These are phyloP conservation scores for Aulographum hederae DNA, from an alignment of 2,329 filamentous ascomycete species.

Conservation along the genomic window DNA sequence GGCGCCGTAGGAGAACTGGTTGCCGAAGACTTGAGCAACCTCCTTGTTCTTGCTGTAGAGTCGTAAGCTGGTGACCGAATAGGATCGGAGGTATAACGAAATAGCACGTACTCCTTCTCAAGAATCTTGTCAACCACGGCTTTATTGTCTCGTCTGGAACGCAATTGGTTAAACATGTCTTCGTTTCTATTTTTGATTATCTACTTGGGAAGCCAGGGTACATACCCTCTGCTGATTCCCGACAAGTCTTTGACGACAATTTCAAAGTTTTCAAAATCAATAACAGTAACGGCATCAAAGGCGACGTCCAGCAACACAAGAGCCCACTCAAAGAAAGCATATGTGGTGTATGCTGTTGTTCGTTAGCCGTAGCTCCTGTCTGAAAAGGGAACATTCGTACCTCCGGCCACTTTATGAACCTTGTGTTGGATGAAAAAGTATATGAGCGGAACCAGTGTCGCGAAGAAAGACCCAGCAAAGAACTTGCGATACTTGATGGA, in stretches of 20 bases:
- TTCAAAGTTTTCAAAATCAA: slow-evolving; percentile 84
- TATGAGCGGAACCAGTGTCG: slow-evolving; percentile 70
- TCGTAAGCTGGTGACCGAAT: neutral
- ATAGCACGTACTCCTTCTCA: slow-evolving; percentile 55
- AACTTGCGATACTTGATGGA: slow-evolving; percentile 83
- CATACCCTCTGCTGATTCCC: slow-evolving; percentile 93
- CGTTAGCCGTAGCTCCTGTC: slow-evolving; percentile 9
- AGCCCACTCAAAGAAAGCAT: slow-evolving; percentile 96
- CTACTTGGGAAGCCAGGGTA: slow-evolving; percentile 87
- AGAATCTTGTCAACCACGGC: slow-evolving; percentile 25
- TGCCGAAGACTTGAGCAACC: slow-evolving; percentile 48
- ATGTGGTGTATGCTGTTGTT: slow-evolving; percentile 76
- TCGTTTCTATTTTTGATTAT: slow-evolving; percentile 25
- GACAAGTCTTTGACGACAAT: slow-evolving; percentile 76
- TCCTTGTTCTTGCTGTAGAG: slow-evolving; percentile 57
- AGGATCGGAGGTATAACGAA: slow-evolving; percentile 4
- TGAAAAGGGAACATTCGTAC: slow-evolving; percentile 31
- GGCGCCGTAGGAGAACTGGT: slow-evolving; percentile 54
- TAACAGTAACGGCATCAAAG: slow-evolving; percentile 84
- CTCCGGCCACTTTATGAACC: slow-evolving; percentile 81
- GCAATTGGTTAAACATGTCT: slow-evolving; percentile 14
- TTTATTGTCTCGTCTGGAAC: slow-evolving; percentile 29
- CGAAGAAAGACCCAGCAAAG: slow-evolving; percentile 71
- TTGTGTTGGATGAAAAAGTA: slow-evolving; percentile 99
- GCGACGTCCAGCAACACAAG: slow-evolving; percentile 88